phyloP scores from a whole-genome alignment of 495 filamentous ascomycete genomes.

The Pyronema omphalodes region DNA sequence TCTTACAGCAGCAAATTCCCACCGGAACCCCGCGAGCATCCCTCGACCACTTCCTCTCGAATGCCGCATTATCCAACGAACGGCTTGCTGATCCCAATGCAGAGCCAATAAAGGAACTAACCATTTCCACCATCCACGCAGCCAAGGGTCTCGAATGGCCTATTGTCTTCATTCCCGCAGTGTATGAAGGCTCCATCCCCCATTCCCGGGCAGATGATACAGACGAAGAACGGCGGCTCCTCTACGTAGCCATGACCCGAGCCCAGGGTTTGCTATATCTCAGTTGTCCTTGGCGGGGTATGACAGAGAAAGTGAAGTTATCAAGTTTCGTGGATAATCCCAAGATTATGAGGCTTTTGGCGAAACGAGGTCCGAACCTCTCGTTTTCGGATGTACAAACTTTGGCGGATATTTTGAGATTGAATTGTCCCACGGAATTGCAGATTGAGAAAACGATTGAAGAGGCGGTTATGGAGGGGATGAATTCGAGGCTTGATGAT shows the following conservation, averaged over 20 bases:
- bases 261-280: constrained; percentile 83
- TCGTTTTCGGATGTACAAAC: constrained; percentile 35
- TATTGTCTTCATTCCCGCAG: constrained; percentile 81
- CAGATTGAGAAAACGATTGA: constrained; percentile 32
- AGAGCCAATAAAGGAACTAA: constrained; percentile 47
- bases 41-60: constrained; percentile 69
- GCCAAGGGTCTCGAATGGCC: constrained; percentile 96
- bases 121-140: constrained; percentile 90
- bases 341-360: constrained; percentile 33
- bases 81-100: constrained; percentile 41
- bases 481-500: constrained; percentile 40
- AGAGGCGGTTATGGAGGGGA: constrained; percentile 12
- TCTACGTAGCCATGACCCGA: constrained; percentile 97
- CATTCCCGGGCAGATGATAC: constrained; percentile 81
- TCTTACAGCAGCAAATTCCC: constrained; percentile 40
- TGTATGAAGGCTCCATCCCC: constrained; percentile 83
- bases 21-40: constrained; percentile 39
- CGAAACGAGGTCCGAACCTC: constrained; percentile 39
- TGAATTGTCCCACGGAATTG: constrained; percentile 32
- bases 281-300: constrained; percentile 51
- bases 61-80: constrained; percentile 71
- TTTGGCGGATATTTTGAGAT: constrained; percentile 44
- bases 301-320: constrained; percentile 38
- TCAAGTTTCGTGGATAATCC: constrained; percentile 43
- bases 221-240: constrained; percentile 73